These are phyloP conservation scores for Phaeodactylum tricornutum DNA, from an alignment of 108 stramenopile species.

Conservation along the genomic window DNA sequence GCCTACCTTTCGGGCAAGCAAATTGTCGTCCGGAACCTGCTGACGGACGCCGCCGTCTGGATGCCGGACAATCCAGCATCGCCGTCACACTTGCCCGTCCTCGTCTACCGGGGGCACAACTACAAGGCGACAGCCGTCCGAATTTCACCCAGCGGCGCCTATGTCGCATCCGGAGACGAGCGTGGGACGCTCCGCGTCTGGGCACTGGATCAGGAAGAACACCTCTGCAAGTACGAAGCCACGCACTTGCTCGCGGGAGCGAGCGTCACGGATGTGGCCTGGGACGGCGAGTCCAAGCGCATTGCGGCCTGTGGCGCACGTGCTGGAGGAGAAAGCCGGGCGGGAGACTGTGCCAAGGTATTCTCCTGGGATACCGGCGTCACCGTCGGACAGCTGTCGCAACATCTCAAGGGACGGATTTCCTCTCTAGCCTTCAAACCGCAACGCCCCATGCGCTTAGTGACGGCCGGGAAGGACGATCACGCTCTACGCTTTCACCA, in stretches of 20 bases:
- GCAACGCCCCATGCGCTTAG: constrained; percentile 76
- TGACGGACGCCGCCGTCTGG: not conserved
- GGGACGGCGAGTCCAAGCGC: constrained; percentile 91
- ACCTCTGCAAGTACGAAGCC: constrained; percentile 67
- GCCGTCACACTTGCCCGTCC: constrained; percentile 21
- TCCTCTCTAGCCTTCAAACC: constrained; percentile 66
- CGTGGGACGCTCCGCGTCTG: constrained; percentile 87
- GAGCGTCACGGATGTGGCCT: constrained; percentile 72
- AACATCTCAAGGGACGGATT: constrained; percentile 54
- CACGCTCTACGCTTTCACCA: constrained; percentile 71
- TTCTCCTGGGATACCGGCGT: constrained; percentile 59
- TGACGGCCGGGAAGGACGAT: constrained; percentile 88
- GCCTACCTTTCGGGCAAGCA: constrained; percentile 47
- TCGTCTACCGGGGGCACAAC: constrained; percentile 91
- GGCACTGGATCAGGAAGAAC: constrained; percentile 91
- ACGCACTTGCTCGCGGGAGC: constrained; percentile 45
- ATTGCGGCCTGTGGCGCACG: constrained; percentile 43
- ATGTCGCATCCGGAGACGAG: constrained; percentile 79
- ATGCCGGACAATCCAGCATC: too few relatives aligned
- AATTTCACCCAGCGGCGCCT: constrained; percentile 82
- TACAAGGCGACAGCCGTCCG: constrained; percentile 47
- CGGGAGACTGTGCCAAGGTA: constrained; percentile 29
- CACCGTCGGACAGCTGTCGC: constrained; percentile 44
- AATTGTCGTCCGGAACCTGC: constrained; percentile 41
- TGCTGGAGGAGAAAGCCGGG: constrained; percentile 11